Evolutionary conservation across 495 filamentous ascomycete species (phyloP).

Genomic region (Aspergillus funiculosus): DNA sequence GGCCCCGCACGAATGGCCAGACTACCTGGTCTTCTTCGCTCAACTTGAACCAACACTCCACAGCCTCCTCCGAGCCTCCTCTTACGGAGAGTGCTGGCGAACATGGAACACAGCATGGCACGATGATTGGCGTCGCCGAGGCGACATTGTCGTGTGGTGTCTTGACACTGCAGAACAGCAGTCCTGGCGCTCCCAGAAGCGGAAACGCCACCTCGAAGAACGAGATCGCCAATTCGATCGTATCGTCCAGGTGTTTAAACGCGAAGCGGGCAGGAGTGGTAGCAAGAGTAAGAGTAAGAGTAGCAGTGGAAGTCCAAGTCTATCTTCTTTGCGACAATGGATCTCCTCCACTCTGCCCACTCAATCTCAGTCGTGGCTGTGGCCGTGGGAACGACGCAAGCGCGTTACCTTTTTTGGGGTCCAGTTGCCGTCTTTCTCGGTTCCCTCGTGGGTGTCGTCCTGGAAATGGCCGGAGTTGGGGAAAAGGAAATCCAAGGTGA

Average conservation of each 20-base stretch:
- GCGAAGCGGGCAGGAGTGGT: constrained; percentile 18
- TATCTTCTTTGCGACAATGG: constrained; percentile 21
- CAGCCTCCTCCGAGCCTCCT: constrained; percentile 45
- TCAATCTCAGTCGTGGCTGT: constrained; percentile 14
- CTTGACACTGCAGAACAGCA: constrained; percentile 36
- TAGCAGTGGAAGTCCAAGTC: constrained; percentile 8
- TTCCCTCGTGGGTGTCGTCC: constrained; percentile 14
- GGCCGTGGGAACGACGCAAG: constrained; percentile 25
- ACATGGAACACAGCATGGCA: constrained; percentile 78
- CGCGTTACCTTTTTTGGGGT: constrained; percentile 12
- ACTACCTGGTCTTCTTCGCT: constrained; percentile 61
- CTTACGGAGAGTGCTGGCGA: constrained; percentile 64
- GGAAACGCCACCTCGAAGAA: constrained; percentile 18
- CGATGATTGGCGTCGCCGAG: constrained; percentile 78
- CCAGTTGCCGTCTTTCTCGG: constrained; percentile 11
- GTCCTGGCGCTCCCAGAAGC: constrained; percentile 25
- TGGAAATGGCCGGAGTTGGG: constrained; percentile 15
- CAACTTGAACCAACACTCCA: constrained; percentile 51
- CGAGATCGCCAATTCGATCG: constrained; percentile 37
- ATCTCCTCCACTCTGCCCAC: too few species aligned
- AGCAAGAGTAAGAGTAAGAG: too few species aligned
- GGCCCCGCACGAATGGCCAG: constrained; percentile 46
- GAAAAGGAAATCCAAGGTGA: constrained; percentile 11
- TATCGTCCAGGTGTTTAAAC: constrained; percentile 28
- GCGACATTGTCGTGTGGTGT: constrained; percentile 85